Percentiles rank a stretch among this genome's conserved stretches.
phyloP scores from a whole-genome alignment of 345 rosid species.

The Populus alba region DNA sequence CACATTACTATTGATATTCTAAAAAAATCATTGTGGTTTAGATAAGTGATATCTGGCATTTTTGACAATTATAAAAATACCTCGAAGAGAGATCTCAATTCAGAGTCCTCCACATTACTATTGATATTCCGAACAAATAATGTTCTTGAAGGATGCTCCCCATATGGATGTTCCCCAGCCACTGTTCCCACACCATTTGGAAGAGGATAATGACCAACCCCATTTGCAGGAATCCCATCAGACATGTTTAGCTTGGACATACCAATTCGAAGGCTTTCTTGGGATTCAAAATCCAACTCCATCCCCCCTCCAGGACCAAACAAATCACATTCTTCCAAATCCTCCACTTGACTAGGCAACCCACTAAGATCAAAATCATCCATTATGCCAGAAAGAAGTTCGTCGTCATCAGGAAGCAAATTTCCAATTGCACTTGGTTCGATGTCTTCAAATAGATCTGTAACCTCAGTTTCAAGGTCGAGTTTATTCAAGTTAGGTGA shows the following conservation, averaged over 20 bases:
- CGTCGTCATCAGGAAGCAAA: conserved; percentile 80
- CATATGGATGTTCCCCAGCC: conserved; percentile 90
- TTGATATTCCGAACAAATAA: conserved; percentile 90
- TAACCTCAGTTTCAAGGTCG: conserved; percentile 43
- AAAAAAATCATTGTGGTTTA: not conserved
- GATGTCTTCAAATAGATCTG: conserved; percentile 48
- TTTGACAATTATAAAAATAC: conserved; percentile 30
- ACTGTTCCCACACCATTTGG: conserved; percentile 66
- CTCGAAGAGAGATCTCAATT: conserved; percentile 83
- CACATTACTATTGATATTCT: too few relatives aligned
- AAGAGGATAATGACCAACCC: conserved; percentile 42
- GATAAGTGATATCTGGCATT: not conserved
- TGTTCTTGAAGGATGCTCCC: conserved; percentile 97
- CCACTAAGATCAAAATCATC: conserved; percentile 70
- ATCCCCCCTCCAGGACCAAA: conserved; percentile 86
- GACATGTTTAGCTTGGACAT: conserved; percentile 51
- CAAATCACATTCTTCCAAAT: conserved; percentile 78
- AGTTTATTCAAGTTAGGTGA: conserved; percentile 46
- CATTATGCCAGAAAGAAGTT: conserved; percentile 78
- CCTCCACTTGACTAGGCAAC: conserved; percentile 62
- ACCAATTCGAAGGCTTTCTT: conserved; percentile 45
- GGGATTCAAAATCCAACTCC: conserved; percentile 71
- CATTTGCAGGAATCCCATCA: conserved; percentile 50
- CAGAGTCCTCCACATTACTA: conserved; percentile 89
- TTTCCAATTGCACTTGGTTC: conserved; percentile 48